Evolutionary conservation across 768 basidiomycete genomes (phyloP).

Genomic region (Rhodotorula sphaerocarpa): DNA sequence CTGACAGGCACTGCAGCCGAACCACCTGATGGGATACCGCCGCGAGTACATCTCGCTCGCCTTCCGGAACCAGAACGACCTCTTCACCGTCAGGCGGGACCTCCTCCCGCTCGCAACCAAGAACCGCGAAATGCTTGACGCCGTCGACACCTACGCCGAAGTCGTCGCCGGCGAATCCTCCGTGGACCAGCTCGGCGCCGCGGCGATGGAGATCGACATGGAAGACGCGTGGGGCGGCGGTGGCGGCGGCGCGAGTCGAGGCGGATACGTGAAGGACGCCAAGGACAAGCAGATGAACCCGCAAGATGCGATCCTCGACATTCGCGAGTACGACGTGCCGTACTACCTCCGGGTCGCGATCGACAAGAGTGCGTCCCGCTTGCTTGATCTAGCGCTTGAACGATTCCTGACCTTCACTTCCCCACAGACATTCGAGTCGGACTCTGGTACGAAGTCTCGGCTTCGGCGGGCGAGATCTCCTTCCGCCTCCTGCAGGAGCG

Average conservation of each 20-base stretch:
- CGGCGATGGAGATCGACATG: slow-evolving; percentile 42
- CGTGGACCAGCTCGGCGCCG: slow-evolving; percentile 4
- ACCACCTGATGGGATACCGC: slow-evolving; percentile 91
- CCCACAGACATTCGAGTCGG: slow-evolving; percentile 77
- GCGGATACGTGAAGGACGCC: slow-evolving; percentile 7
- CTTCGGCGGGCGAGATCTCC: slow-evolving; percentile 59
- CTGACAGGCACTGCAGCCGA: slow-evolving; percentile 54
- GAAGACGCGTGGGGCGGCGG: slow-evolving; percentile 49
- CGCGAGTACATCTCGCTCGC: slow-evolving; percentile 77
- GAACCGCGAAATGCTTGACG: slow-evolving; percentile 84
- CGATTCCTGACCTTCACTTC: slow-evolving; percentile 53
- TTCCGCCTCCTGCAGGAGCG: slow-evolving; percentile 67
- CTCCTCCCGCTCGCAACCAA: slow-evolving; percentile 78
- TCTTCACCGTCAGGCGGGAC: slow-evolving; percentile 77
- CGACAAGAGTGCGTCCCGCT: slow-evolving; percentile 61
- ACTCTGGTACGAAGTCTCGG: slow-evolving; percentile 88
- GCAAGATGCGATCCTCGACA: slow-evolving; percentile 83
- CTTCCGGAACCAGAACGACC: slow-evolving; percentile 88
- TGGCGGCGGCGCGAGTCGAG: too few species aligned
- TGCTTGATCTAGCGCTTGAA: slow-evolving; percentile 12
- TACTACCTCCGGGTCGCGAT: slow-evolving; percentile 99
- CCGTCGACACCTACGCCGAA: slow-evolving; percentile 95
- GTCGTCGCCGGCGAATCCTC: slow-evolving; percentile 60
- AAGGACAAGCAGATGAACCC: slow-evolving; percentile 51
- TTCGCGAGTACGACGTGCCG: slow-evolving; percentile 91